A percentile compares a stretch with the other conserved stretches of the same genome.
Conservation (phyloP, 2,329 filamentous ascomycete genomes). For the Lasiodiplodia theobromae region DNA sequence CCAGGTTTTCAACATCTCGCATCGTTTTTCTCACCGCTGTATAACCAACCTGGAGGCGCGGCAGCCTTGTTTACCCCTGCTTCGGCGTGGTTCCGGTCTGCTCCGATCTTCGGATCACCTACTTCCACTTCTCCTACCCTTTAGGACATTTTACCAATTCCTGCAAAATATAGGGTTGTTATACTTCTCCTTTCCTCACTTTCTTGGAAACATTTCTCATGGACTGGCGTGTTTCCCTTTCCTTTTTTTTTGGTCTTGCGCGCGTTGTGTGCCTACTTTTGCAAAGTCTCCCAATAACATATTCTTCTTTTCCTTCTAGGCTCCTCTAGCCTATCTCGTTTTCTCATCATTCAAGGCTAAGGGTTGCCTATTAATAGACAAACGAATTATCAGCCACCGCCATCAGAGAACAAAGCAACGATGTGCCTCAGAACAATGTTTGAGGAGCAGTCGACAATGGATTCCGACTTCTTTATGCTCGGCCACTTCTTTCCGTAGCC, state of each 20-base stretch:
- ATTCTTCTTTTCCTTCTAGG: neutral
- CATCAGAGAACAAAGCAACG: neutral
- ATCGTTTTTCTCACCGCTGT: neutral
- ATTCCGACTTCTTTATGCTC: neutral
- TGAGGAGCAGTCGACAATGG: neutral
- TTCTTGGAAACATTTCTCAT: neutral
- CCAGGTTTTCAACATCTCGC: neutral
- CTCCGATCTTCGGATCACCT: constrained; percentile 18
- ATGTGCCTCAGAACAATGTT: neutral
- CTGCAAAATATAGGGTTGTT: neutral
- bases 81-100: constrained; percentile 3
- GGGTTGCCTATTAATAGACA: neutral
- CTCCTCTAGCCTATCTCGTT: neutral
- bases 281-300: no score
- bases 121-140: neutral
- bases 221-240: neutral
- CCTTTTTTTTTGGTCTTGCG: neutral
- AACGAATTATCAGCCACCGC: neutral
- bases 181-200: neutral
- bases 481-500: neutral
- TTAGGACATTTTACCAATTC: neutral
- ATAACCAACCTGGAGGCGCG: neutral
- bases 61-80: constrained; percentile 2
- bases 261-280: no score
- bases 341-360: neutral